Conservation (phyloP, 2,329 filamentous ascomycete species). For the Ophiostoma sp. region DNA sequence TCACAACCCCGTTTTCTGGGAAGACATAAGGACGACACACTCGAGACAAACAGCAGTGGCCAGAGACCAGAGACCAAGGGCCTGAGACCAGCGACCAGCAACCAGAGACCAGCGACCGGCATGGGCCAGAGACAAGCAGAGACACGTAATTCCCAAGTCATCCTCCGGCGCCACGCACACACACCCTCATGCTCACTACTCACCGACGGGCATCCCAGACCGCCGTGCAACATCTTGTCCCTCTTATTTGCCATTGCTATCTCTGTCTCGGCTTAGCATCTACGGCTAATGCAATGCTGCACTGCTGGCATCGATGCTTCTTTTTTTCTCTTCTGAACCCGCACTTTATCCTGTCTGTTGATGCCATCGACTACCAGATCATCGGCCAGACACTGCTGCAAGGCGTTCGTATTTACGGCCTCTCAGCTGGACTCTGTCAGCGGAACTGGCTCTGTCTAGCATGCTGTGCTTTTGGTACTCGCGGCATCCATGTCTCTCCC, state of each 20-base stretch:
- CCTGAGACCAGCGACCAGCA: background rate
- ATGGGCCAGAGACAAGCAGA: background rate
- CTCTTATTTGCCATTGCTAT: background rate
- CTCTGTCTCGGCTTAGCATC: too few species aligned
- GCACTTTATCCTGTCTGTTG: too few species aligned
- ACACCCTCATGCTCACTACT: background rate
- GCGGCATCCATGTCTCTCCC: background rate
- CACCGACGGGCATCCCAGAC: slow-evolving; percentile 16
- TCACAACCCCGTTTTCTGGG: background rate
- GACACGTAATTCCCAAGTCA: background rate
- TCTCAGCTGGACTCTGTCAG: too few species aligned
- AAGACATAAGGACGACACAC: background rate
- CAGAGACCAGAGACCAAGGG: background rate
- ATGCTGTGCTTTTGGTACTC: too few species aligned
- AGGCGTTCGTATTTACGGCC: too few species aligned
- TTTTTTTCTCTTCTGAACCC: too few species aligned
- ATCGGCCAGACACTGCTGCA: too few species aligned
- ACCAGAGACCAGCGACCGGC: background rate
- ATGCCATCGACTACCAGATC: too few species aligned
- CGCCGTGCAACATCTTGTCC: slow-evolving; percentile 6
- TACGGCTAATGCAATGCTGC: too few species aligned
- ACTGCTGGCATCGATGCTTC: too few species aligned
- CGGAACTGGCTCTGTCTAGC: too few species aligned
- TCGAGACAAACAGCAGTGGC: background rate
- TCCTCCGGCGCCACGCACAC: slow-evolving; percentile 4